Evolutionary conservation across 176 grass and related monocot species (phyloP), one percentile per base, ranked within the genome.

Genomic region (Juncus effusus): DNA sequence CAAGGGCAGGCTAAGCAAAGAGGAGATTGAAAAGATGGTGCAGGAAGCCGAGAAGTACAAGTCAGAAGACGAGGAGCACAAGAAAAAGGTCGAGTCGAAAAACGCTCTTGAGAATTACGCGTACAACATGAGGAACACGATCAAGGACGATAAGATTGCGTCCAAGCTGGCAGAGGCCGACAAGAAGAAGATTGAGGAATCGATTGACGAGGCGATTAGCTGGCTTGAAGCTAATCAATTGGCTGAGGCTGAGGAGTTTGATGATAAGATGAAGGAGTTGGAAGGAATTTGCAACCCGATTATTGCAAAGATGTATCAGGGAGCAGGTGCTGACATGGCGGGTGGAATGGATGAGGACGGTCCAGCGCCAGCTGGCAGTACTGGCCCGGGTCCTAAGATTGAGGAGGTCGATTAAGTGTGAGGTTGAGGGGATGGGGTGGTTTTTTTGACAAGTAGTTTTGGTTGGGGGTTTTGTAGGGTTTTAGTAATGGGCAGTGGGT

Each of bases 131-230:
- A 70, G 88, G 38, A 91, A 91, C 61, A 91, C 84, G 8, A 81
- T 91, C 65, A 84, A 87, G 69, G 88, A 91, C 0, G 78, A 87
- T 35, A 82, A 92, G 81, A 92, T 87, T 3, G 74, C 84, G 6
- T 92, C 66, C 6, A 84, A 84, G 84, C 80, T 91, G 3, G 38
- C 42, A 4, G 72, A 61, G 0, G 67, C 44, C 0, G 88, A 87
- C 74, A 91, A 92, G 71, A 92, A 92, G 88, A 92, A 87, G 72
- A 84, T 92, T 0, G 78, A 92, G 75, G 88, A 92, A 3, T 80
- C 88, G 0, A 79, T 87, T 0, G 81, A 92, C 16, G 41, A 59
- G 52, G 81, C 84, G 13, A 87, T 92, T 70, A 69, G 81, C 38
- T 86, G 83, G 87, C 69, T 90, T 0, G 87, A 90, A 4, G 74